Evolutionary conservation across 768 basidiomycete genomes (phyloP).

Genomic region (Kwoniella botswanensis): DNA sequence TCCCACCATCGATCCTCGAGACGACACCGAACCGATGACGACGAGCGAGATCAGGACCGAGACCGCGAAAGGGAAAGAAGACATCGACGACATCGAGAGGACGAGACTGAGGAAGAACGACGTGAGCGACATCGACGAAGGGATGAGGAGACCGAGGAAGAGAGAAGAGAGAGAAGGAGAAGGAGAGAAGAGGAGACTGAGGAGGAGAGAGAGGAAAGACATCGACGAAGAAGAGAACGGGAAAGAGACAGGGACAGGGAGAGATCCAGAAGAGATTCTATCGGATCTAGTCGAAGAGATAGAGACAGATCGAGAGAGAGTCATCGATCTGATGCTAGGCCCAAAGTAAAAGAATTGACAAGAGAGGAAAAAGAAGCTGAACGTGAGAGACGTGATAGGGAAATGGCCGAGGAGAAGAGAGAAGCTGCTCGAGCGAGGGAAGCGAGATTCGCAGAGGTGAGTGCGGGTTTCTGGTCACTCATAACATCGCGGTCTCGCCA

Average conservation of each 20-base stretch:
- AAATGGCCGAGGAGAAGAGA: slow-evolving; percentile 48
- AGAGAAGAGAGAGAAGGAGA: slow-evolving; percentile 17
- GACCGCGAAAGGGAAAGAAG: slow-evolving; percentile 28
- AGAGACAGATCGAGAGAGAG: slow-evolving; percentile 45
- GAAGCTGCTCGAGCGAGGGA: slow-evolving; percentile 38
- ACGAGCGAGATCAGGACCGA: slow-evolving; percentile 43
- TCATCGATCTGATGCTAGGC: slow-evolving; percentile 24
- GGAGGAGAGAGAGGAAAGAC: slow-evolving; percentile 32
- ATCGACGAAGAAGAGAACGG: slow-evolving; percentile 33
- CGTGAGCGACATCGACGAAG: slow-evolving; percentile 25
- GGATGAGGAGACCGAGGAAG: slow-evolving; percentile 29
- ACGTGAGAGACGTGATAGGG: slow-evolving; percentile 47
- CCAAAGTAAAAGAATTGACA: slow-evolving; percentile 40
- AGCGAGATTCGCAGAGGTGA: slow-evolving; percentile 32
- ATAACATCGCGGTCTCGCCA: too few species aligned
- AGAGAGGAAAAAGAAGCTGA: slow-evolving; percentile 52
- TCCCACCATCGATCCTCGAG: slow-evolving; percentile 38
- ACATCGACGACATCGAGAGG: slow-evolving; percentile 34
- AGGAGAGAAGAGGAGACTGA: slow-evolving; percentile 34
- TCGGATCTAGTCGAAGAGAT: background rate
- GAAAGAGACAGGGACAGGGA: background rate
- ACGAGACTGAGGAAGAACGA: slow-evolving; percentile 29
- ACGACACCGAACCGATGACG: slow-evolving; percentile 54
- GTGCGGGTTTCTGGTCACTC: background rate
- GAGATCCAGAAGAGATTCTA: slow-evolving; percentile 60